Percentiles rank a stretch among this genome's conserved stretches.
phyloP scores from a whole-genome alignment of 2,329 filamentous ascomycete species.

The Fusarium cyanostomum region DNA sequence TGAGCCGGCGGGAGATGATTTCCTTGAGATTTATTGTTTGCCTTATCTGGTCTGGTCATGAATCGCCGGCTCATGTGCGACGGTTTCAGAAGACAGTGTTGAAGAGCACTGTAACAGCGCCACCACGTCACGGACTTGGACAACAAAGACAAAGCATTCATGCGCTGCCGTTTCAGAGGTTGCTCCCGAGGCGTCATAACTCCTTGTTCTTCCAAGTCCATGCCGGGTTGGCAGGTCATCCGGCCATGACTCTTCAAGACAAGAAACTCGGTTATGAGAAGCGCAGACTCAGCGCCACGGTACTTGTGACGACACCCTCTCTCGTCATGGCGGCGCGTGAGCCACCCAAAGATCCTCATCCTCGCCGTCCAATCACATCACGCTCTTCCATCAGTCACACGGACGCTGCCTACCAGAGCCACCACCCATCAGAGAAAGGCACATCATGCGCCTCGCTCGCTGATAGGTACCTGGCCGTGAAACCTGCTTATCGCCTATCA shows the following conservation, averaged over 20 bases:
- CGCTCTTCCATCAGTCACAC: slow-evolving; percentile 13
- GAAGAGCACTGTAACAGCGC: too few species aligned
- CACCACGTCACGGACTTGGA: background rate
- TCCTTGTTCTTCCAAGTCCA: slow-evolving; percentile 1
- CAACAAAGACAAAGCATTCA: slow-evolving; percentile 7
- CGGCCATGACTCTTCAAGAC: slow-evolving; percentile 31
- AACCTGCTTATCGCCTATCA: slow-evolving; percentile 24
- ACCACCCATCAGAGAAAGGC: background rate
- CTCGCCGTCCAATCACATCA: slow-evolving; percentile 8
- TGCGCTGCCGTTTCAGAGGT: slow-evolving; percentile 4
- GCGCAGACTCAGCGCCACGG: background rate
- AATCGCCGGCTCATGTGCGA: too few species aligned
- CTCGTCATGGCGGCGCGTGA: slow-evolving; percentile 26
- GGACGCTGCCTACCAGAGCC: slow-evolving; percentile 20
- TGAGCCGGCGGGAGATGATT: too few species aligned
- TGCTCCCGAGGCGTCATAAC: background rate
- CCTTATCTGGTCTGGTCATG: too few species aligned
- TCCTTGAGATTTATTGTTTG: too few species aligned
- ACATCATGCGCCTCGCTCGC: slow-evolving; percentile 35
- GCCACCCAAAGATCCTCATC: slow-evolving; percentile 12
- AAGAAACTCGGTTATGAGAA: slow-evolving; percentile 33
- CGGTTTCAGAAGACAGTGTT: too few species aligned
- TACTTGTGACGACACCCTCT: slow-evolving; percentile 33
- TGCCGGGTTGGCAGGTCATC: slow-evolving; percentile 13
- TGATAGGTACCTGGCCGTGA: slow-evolving; percentile 20